Conservation (phyloP, 805 yeast species). For the Saccharomycopsis schoenii region DNA sequence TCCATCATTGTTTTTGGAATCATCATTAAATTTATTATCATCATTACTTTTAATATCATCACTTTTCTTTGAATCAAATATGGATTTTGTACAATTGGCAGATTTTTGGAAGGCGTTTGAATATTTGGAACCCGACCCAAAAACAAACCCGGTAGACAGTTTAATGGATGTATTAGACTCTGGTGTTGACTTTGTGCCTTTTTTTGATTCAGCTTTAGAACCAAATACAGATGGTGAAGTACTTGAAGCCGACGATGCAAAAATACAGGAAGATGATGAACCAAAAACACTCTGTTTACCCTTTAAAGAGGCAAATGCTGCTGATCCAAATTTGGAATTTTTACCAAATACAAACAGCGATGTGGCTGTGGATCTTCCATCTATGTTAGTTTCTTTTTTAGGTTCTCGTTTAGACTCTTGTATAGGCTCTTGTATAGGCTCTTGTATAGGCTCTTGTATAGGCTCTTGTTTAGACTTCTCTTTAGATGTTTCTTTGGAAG, state of each 20-base stretch:
- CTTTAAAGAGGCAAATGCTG: constrained; percentile 29
- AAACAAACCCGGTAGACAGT: constrained; percentile 22
- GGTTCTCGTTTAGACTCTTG: constrained; percentile 1
- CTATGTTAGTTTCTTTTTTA: constrained; percentile 7
- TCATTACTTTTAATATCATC: constrained; percentile 13
- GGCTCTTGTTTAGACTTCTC: constrained; percentile 1
- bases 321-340: constrained; percentile 37
- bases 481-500: constrained; percentile 11
- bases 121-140: constrained; percentile 39
- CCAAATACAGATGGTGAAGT: constrained; percentile 9
- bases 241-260: background rate
- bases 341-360: constrained; percentile 45
- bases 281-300: constrained; percentile 31
- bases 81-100: constrained; percentile 43
- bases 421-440: constrained; percentile 15
- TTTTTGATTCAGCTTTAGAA: constrained; percentile 7
- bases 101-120: constrained; percentile 43
- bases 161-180: constrained; percentile 11
- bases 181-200: constrained; percentile 14
- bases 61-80: constrained; percentile 35
- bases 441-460: no score
- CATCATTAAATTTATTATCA: constrained; percentile 20
- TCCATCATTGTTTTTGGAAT: constrained; percentile 20
- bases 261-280: constrained; percentile 18
- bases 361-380: constrained; percentile 4